Conservation (phyloP, 2,329 filamentous ascomycete genomes). For the Penicillium crustosum region DNA sequence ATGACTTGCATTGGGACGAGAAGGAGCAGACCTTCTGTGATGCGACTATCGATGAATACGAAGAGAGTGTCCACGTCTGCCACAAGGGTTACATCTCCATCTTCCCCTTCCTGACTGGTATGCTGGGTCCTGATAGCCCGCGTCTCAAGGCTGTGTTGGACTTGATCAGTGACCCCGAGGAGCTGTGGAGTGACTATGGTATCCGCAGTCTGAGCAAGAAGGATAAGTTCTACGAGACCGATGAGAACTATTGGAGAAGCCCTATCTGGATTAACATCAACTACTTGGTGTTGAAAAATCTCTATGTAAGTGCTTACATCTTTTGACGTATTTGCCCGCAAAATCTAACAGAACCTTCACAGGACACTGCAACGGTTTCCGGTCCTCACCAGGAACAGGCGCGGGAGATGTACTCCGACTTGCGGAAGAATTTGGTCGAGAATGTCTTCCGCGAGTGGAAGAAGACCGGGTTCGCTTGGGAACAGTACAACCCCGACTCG, state of each 20-base stretch:
- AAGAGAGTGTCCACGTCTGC: constrained; percentile 85
- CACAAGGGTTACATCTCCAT: constrained; percentile 96
- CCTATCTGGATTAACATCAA: constrained; percentile 97
- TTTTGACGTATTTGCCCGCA: not conserved
- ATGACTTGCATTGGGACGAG: constrained; percentile 90
- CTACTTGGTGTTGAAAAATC: constrained; percentile 77
- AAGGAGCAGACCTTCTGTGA: constrained; percentile 84
- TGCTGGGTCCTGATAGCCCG: constrained; percentile 71
- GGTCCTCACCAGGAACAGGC: constrained; percentile 71
- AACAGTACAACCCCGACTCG: constrained; percentile 94
- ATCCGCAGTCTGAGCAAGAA: constrained; percentile 83
- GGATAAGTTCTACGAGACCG: constrained; percentile 80
- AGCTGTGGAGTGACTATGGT: constrained; percentile 89
- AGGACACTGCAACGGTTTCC: constrained; percentile 63
- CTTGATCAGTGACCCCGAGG: constrained; percentile 73
- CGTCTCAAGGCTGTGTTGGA: constrained; percentile 74
- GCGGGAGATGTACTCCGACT: constrained; percentile 68
- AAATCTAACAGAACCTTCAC: constrained; percentile 19
- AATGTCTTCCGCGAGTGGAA: constrained; percentile 88
- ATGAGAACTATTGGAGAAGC: constrained; percentile 95
- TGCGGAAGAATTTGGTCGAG: constrained; percentile 81
- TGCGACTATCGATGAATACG: constrained; percentile 90
- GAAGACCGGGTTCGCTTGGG: constrained; percentile 94
- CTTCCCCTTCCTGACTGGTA: constrained; percentile 85
- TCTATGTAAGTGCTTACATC: constrained; percentile 64